Evolutionary conservation across 805 yeast genomes (phyloP).

Genomic region (Monosporozyma solicola): DNA sequence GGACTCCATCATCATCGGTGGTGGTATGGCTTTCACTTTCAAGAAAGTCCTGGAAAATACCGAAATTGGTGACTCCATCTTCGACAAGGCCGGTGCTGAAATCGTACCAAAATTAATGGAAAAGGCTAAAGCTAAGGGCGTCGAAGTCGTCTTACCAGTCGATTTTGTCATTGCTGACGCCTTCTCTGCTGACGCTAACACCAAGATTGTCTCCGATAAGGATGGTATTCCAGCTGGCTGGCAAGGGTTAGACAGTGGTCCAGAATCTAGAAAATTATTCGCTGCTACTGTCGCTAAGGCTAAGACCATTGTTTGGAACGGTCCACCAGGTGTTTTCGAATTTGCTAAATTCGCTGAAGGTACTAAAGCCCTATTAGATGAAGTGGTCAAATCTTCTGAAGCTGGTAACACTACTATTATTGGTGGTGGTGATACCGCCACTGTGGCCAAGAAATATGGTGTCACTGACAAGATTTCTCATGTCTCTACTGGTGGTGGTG

Average conservation of each 20-base stretch:
- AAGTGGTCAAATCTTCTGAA: slow-evolving; percentile 77
- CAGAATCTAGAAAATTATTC: slow-evolving; percentile 74
- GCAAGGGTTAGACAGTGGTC: slow-evolving; percentile 97
- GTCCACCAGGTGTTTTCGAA: slow-evolving; percentile 99
- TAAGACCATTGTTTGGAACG: slow-evolving; percentile 99
- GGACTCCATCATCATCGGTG: slow-evolving; percentile 89
- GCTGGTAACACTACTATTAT: slow-evolving; percentile 92
- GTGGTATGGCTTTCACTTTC: slow-evolving; percentile 99
- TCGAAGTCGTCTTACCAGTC: slow-evolving; percentile 87
- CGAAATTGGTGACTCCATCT: slow-evolving; percentile 87
- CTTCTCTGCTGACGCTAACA: slow-evolving; percentile 85
- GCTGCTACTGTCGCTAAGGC: slow-evolving; percentile 80
- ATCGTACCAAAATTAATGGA: slow-evolving; percentile 85
- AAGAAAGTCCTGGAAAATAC: slow-evolving; percentile 83
- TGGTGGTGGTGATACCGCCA: slow-evolving; percentile 99
- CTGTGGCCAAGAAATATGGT: slow-evolving; percentile 97
- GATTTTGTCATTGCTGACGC: slow-evolving; percentile 96
- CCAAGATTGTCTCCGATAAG: slow-evolving; percentile 75
- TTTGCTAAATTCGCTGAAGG: slow-evolving; percentile 87
- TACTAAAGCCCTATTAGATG: slow-evolving; percentile 84
- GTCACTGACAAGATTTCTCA: slow-evolving; percentile 94
- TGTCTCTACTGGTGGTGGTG: slow-evolving; percentile 99
- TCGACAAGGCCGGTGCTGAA: slow-evolving; percentile 92
- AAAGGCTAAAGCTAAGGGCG: slow-evolving; percentile 94
- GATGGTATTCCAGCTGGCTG: slow-evolving; percentile 92